These are phyloP conservation scores for Candida alai DNA, from an alignment of 805 yeast genomes.

Conservation along the genomic window DNA sequence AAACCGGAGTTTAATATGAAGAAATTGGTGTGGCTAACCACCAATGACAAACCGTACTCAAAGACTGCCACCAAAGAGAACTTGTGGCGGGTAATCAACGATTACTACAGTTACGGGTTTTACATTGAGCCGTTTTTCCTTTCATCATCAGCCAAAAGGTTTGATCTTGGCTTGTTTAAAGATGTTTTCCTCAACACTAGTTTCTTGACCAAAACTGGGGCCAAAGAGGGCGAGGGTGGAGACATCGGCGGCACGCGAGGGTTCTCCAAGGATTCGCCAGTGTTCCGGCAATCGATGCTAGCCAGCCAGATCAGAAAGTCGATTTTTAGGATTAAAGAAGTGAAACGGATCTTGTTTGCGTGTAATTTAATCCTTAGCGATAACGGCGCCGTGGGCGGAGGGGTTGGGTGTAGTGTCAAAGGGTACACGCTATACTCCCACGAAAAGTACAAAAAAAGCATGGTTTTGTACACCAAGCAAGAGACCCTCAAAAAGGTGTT, in stretches of 20 bases:
- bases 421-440: slow-evolving; percentile 66
- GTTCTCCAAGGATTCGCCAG: slow-evolving; percentile 11
- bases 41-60: slow-evolving; percentile 64
- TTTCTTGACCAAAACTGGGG: slow-evolving; percentile 22
- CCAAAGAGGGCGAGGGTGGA: slow-evolving; percentile 12
- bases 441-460: slow-evolving; percentile 42
- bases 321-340: slow-evolving; percentile 55
- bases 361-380: slow-evolving; percentile 58
- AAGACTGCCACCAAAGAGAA: slow-evolving; percentile 41
- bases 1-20: slow-evolving; percentile 48
- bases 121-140: slow-evolving; percentile 61
- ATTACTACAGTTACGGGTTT: slow-evolving; percentile 52
- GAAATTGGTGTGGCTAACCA: slow-evolving; percentile 69
- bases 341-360: slow-evolving; percentile 58
- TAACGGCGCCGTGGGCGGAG: slow-evolving; percentile 30
- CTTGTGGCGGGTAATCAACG: slow-evolving; percentile 56
- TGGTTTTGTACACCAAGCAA: slow-evolving; percentile 13
- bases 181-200: slow-evolving; percentile 54
- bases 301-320: slow-evolving; percentile 9
- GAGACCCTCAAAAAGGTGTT: slow-evolving; percentile 46
- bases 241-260: slow-evolving; percentile 4
- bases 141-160: slow-evolving; percentile 11
- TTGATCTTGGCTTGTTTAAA: slow-evolving; percentile 44
- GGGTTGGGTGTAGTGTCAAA: slow-evolving; percentile 57
- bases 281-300: slow-evolving; percentile 15